Percentiles rank a stretch among this genome's conserved stretches.
phyloP scores from a whole-genome alignment of 2,329 filamentous ascomycete species.

The Ophiostoma ulmi region DNA sequence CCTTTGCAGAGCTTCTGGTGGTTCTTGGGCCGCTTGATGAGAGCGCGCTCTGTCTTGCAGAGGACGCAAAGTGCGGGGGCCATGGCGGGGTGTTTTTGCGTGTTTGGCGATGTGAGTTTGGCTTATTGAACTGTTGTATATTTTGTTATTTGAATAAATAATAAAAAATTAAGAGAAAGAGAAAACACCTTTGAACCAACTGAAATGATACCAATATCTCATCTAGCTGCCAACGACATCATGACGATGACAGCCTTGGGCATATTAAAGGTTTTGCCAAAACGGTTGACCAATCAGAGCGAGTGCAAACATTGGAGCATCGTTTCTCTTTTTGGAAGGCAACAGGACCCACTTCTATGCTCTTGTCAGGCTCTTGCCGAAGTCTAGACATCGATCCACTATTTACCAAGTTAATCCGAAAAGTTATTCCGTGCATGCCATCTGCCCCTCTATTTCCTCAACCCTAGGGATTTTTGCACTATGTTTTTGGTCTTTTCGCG shows the following conservation, averaged over 20 bases:
- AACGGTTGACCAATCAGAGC: conserved; percentile 19
- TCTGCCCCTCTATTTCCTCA: conserved; percentile 24
- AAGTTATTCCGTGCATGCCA: conserved; percentile 14
- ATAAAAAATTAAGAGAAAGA: background rate
- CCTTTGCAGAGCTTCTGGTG: conserved; percentile 84
- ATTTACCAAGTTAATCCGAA: background rate
- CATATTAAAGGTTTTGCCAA: background rate
- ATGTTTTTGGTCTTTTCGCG: conserved; percentile 4
- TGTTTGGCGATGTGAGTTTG: background rate
- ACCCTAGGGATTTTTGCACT: conserved; percentile 26
- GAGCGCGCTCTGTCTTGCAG: conserved; percentile 71
- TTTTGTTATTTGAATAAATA: background rate
- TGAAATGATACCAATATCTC: background rate
- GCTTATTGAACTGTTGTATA: background rate
- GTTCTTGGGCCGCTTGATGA: conserved; percentile 93
- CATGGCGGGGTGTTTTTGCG: conserved; percentile 48
- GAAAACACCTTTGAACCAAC: too few species aligned
- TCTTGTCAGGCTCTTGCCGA: background rate
- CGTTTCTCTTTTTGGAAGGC: background rate
- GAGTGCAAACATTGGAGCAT: background rate
- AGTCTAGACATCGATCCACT: background rate
- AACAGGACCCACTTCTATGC: background rate
- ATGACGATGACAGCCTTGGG: conserved; percentile 22
- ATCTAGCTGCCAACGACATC: background rate
- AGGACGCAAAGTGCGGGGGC: conserved; percentile 68